These are phyloP conservation scores for Plasmodium knowlesi DNA, from an alignment of 169 alveolate genomes.

Conservation along the genomic window DNA sequence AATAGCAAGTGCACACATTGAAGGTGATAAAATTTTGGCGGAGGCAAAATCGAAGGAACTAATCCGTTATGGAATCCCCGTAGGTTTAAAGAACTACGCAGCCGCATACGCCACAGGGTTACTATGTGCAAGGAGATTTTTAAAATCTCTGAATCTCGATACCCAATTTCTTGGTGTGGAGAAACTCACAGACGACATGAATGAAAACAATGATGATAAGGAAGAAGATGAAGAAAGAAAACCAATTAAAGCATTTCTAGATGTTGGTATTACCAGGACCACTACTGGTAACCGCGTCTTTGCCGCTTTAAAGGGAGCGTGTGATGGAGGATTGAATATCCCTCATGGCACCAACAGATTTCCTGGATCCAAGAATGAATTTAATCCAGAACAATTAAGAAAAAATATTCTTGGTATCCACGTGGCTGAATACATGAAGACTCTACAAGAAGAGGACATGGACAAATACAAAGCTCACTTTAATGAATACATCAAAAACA, in stretches of 20 bases:
- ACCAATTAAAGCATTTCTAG: constrained; percentile 99
- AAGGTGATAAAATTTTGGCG: constrained; percentile 97
- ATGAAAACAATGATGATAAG: constrained; percentile 96
- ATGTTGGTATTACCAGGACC: constrained; percentile 99
- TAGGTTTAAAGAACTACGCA: constrained; percentile 99
- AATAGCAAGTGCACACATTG: constrained; percentile 96
- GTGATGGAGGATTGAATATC: constrained; percentile 99
- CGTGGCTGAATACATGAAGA: constrained; percentile 97
- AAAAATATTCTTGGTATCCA: constrained; percentile 98
- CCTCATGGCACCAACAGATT: constrained; percentile 99
- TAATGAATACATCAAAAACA: constrained; percentile 94
- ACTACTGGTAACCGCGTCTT: constrained; percentile 99
- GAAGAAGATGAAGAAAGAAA: constrained; percentile 95
- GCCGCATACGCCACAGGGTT: constrained; percentile 99
- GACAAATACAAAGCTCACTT: constrained; percentile 96
- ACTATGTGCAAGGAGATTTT: constrained; percentile 97
- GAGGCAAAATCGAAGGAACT: constrained; percentile 98
- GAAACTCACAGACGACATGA: constrained; percentile 88
- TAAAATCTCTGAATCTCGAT: constrained; percentile 94
- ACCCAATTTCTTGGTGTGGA: constrained; percentile 94
- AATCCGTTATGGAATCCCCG: constrained; percentile 96
- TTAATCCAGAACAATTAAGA: constrained; percentile 98
- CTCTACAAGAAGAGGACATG: constrained; percentile 96
- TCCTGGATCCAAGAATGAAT: constrained; percentile 97
- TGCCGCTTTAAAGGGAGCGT: constrained; percentile 99